These are phyloP conservation scores for Eucalyptus coolabah DNA, from an alignment of 345 rosid species.

Conservation along the genomic window DNA sequence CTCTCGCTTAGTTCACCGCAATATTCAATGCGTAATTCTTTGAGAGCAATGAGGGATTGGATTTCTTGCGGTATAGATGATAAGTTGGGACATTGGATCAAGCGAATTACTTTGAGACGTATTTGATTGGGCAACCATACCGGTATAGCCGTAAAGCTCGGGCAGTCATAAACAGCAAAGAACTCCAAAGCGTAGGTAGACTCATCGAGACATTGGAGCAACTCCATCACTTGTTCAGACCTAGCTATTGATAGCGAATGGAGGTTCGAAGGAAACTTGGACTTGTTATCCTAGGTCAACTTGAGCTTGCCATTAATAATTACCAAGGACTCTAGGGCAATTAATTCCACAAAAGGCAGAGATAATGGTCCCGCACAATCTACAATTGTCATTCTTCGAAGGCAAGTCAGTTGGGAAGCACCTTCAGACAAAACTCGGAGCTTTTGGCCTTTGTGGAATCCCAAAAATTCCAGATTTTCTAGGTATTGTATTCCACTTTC, in stretches of 20 bases:
- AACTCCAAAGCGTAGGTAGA: fast-evolving
- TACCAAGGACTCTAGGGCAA: fast-evolving
- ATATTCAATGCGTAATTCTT: fast-evolving
- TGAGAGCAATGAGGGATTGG: background rate
- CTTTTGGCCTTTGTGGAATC: fast-evolving
- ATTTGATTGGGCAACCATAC: background rate
- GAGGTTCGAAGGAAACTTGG: background rate
- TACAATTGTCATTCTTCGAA: fast-evolving
- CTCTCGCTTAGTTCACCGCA: background rate
- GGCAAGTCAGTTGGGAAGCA: background rate
- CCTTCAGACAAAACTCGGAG: background rate
- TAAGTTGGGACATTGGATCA: background rate
- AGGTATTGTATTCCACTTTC: background rate
- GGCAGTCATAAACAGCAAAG: fast-evolving
- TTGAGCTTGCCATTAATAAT: fast-evolving
- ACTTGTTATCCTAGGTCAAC: background rate
- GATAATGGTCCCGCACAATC: background rate
- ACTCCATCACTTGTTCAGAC: fast-evolving
- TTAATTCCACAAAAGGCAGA: background rate
- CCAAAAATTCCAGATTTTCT: background rate
- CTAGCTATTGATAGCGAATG: fast-evolving
- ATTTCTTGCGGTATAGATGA: background rate
- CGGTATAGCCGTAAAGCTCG: fast-evolving
- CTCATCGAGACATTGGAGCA: background rate
- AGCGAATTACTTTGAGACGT: fast-evolving